These are phyloP conservation scores for Blakeslea trispora DNA, from an alignment of 371 early-diverging fungal species.

Conservation along the genomic window DNA sequence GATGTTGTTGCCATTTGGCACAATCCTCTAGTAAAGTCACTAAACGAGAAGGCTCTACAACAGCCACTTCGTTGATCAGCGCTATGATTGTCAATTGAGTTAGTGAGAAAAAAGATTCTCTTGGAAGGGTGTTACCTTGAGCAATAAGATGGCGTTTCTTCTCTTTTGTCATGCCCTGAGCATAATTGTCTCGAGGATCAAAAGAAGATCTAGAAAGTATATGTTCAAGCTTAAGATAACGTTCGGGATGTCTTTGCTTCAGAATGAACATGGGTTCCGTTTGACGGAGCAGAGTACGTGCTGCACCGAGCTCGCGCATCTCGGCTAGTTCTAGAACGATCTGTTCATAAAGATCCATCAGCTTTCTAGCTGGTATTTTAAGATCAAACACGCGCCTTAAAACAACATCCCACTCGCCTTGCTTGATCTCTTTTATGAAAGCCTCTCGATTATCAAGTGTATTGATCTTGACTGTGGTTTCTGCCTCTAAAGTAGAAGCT, in stretches of 20 bases:
- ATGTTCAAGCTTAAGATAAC: conserved; percentile 80
- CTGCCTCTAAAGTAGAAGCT: conserved; percentile 80
- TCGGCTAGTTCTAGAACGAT: conserved; percentile 77
- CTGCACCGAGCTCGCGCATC: conserved; percentile 80
- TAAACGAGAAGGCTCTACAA: conserved; percentile 80
- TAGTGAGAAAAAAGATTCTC: background rate
- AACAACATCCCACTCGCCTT: conserved; percentile 90
- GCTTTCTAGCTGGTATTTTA: conserved; percentile 67
- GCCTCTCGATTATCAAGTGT: conserved; percentile 80
- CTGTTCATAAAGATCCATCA: conserved; percentile 90
- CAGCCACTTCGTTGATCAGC: conserved; percentile 70
- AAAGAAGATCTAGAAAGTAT: conserved; percentile 69
- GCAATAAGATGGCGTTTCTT: conserved; percentile 75
- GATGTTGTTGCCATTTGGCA: conserved; percentile 85
- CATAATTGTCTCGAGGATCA: conserved; percentile 64
- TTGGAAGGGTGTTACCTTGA: too few relatives aligned
- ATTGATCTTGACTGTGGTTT: conserved; percentile 81
- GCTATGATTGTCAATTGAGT: conserved; percentile 15
- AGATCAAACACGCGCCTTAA: conserved; percentile 69
- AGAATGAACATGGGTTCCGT: conserved; percentile 85
- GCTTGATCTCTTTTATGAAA: conserved; percentile 73
- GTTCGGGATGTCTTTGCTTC: conserved; percentile 68
- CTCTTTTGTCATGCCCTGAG: conserved; percentile 62
- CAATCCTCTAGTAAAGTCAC: conserved; percentile 82
- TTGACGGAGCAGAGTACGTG: conserved; percentile 81